Percentiles rank a stretch among this genome's conserved stretches.
Conservation (phyloP, 306 rosid genomes). For the Lathyrus oleraceus region DNA sequence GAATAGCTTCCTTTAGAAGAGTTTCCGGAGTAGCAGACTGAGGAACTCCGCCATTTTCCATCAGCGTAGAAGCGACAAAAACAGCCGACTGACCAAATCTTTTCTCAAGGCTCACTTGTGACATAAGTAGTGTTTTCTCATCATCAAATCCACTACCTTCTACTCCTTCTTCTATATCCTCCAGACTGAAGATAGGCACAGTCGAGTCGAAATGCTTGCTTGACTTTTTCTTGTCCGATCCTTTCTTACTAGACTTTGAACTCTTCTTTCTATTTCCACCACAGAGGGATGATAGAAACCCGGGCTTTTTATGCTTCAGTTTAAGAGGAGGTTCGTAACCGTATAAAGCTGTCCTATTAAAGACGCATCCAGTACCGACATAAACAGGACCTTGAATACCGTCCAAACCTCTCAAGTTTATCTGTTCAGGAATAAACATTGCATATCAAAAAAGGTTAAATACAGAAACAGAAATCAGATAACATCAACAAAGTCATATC, state of each 20-base stretch:
- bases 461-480: conserved; percentile 6
- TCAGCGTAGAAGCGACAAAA: conserved; percentile 90
- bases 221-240: conserved; percentile 81
- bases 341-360: conserved; percentile 89
- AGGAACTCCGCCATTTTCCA: conserved; percentile 99
- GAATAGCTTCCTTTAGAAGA: conserved; percentile 97
- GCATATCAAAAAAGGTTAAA: neutral
- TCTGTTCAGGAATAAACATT: conserved; percentile 44
- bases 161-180: conserved; percentile 94
- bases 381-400: conserved; percentile 99
- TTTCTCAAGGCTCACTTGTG: conserved; percentile 94
- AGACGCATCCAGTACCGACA: conserved; percentile 98
- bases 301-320: conserved; percentile 74
- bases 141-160: conserved; percentile 97
- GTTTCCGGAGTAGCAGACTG: conserved; percentile 93
- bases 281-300: conserved; percentile 67
- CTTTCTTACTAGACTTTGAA: conserved; percentile 70
- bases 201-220: conserved; percentile 74
- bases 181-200: conserved; percentile 80
- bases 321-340: conserved; percentile 95
- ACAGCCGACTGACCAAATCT: conserved; percentile 93
- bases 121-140: conserved; percentile 80
- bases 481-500: conserved; percentile 1
- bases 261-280: conserved; percentile 74
- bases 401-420: conserved; percentile 95